Evolutionary conservation across 257 asterid genomes (phyloP), one percentile per base, ranked within the genome.

Genomic region (Rauvolfia tetraphylla): DNA sequence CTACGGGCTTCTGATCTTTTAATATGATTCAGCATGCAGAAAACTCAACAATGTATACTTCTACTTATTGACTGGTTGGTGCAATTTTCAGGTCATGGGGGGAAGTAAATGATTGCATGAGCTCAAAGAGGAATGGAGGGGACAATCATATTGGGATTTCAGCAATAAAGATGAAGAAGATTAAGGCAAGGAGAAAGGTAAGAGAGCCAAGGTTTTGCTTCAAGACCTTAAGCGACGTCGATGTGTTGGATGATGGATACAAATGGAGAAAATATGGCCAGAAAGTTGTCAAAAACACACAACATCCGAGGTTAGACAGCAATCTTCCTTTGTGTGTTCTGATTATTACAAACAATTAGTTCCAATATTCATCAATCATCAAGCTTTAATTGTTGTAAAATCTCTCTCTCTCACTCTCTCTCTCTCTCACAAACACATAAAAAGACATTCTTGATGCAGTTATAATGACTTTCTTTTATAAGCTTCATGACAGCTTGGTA

Each of bases 231-330:
- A 94, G 98, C 70, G 98, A 90, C 65, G 88, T 94, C 46, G 98
- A 94, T 87, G 95, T 94, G 14, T 74, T 92, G 72, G 98, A 94
- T 84, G 98, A 94, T 87, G 98, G 98, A 39, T 94, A 94, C 63
- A 94, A 94, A 74, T 94, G 98, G 98, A 88, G 98, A 83, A 94
- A 94, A 81, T 94, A 94, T 83, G 98, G 98, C 1, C 98, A 94
- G 74, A 94, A 94, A 84, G 97, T 92, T 68, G 98, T 94, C 72
- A 94, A 94, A 88, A 90, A 94, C 87, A 92, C 98, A 68, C 95
- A 90, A 79, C 97, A 92, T 85, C 98, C 98, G 46, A 92, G 98
- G 98, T 94, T 53, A 29, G 27, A 10, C 9, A 15, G 3, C 66
- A 53, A 46, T 34, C 71, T 49, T 62, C 74, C 11, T 56, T 34